These are phyloP conservation scores for Phaeodactylum tricornutum DNA, from an alignment of 108 stramenopile species.

Conservation along the genomic window DNA sequence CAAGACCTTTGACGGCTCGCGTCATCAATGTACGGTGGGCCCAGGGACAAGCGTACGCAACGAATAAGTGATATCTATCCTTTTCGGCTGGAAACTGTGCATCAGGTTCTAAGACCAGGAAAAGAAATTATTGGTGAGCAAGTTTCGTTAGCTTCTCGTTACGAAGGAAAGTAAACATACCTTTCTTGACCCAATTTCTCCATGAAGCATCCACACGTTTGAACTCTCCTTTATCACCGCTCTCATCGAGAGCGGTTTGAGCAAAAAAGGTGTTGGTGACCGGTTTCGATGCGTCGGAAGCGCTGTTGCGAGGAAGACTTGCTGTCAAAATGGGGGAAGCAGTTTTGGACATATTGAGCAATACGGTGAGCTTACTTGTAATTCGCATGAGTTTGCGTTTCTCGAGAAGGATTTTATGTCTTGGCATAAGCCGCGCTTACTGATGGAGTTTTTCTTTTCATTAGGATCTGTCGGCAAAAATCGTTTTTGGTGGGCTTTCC, in stretches of 20 bases:
- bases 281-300: too few species aligned
- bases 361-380: too few species aligned
- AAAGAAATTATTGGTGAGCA: conserved; percentile 1
- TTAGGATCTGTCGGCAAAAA: too few species aligned
- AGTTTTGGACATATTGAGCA: too few species aligned
- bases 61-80: conserved; percentile 36
- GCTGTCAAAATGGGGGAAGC: too few species aligned
- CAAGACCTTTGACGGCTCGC: conserved; percentile 73
- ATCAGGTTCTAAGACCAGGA: conserved; percentile 10
- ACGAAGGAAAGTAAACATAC: conserved; percentile 10
- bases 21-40: conserved; percentile 62
- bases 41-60: conserved; percentile 55
- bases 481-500: too few species aligned
- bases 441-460: too few species aligned
- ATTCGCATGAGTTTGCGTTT: too few species aligned
- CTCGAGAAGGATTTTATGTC: too few species aligned
- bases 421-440: too few species aligned
- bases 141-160: conserved; percentile 1
- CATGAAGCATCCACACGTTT: conserved; percentile 34
- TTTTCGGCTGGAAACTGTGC: conserved; percentile 45
- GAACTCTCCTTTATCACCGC: conserved; percentile 20
- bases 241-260: conserved; percentile 13
- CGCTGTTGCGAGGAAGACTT: too few species aligned
- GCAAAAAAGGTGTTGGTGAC: too few species aligned
- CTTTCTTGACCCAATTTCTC: conserved; percentile 21